Evolutionary conservation across 345 rosid genomes (phyloP).

Genomic region (Lepidium aucheri): DNA sequence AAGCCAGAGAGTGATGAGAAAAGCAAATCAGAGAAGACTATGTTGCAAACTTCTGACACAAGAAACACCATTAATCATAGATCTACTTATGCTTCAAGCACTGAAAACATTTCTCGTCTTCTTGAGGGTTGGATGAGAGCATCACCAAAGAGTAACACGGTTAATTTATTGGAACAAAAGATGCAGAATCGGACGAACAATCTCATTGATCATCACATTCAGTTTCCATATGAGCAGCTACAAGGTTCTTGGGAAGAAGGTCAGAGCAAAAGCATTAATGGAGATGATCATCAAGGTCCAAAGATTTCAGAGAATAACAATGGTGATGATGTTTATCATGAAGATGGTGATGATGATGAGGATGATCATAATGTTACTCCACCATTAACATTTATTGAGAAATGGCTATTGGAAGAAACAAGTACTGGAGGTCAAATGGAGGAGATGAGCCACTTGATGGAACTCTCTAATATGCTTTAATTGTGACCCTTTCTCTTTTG

Average conservation of each 20-base stretch:
- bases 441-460: slow-evolving; percentile 57
- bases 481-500: not conserved
- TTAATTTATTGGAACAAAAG: slow-evolving; percentile 11
- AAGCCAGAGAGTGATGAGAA: slow-evolving; percentile 34
- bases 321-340: slow-evolving; percentile 21
- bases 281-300: slow-evolving; percentile 1
- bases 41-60: slow-evolving; percentile 15
- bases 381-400: slow-evolving; percentile 82
- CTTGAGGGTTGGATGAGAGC: slow-evolving; percentile 87
- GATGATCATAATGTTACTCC: slow-evolving; percentile 31
- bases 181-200: slow-evolving; percentile 1
- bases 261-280: slow-evolving; percentile 1
- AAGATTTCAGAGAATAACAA: slow-evolving; percentile 9
- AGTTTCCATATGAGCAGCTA: slow-evolving; percentile 8
- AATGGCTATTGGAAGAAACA: slow-evolving; percentile 90
- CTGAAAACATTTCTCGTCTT: slow-evolving; percentile 87
- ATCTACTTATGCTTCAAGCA: slow-evolving; percentile 76
- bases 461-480: slow-evolving; percentile 35
- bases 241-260: slow-evolving; percentile 25
- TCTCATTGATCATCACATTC: not conserved
- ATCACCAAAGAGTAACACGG: slow-evolving; percentile 38
- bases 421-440: slow-evolving; percentile 39
- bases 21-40: slow-evolving; percentile 24
- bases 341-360: slow-evolving; percentile 18
- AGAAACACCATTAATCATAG: slow-evolving; percentile 20